Base-by-base conservation (phyloP, 1,139 yeast species). In the Yamadazyma siamensis region DNA sequence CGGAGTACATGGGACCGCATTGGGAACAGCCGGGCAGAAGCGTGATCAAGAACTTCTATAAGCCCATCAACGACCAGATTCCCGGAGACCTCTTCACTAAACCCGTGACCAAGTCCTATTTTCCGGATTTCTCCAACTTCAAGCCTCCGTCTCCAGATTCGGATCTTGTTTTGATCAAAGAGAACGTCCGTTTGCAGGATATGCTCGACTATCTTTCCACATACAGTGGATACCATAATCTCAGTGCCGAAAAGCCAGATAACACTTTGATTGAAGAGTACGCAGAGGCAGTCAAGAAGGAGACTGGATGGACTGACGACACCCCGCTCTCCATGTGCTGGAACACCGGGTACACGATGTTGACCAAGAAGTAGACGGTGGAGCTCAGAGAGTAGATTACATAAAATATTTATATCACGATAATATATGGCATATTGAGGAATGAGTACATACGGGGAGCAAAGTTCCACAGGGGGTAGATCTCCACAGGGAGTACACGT, bases 1-100 rank as follows among this genome's bases (percentile, higher is more conserved):
- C 61, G 2, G 32, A 42, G n/a, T 48, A 38, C 15, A 46, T 66
- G 13, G 74, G 75, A 0, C 68, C 68, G 1, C 52, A 59, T 39
- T 65, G 72, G 71, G 71, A 65, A 39, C 66, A 64, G 35, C 75
- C 75, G 1, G 75, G 75, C 3, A 46, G 73, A 30, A 28, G 37
- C 8, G 58, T 64, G 19, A 44, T 67, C 31, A 54, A 54, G 34
- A 36, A 59, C 25, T 44, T 39, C 32, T 57, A 56, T 35, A 38
- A 30, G 4, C 58, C 47, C 14, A 64, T 62, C 15, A 60, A 65
- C 39, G 32, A 45, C 5, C 40, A 50, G 12, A 61, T 68, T 27
- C 71, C 74, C 0, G 9, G 26, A 2, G 52, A 48, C 2, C 37
- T 54, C 21, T 67, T 44, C 37, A 41, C 40, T 4, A 61, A 65